Base-by-base conservation (phyloP, 1,284 basidiomycete species). In the Xerocomus nothofagi region DNA sequence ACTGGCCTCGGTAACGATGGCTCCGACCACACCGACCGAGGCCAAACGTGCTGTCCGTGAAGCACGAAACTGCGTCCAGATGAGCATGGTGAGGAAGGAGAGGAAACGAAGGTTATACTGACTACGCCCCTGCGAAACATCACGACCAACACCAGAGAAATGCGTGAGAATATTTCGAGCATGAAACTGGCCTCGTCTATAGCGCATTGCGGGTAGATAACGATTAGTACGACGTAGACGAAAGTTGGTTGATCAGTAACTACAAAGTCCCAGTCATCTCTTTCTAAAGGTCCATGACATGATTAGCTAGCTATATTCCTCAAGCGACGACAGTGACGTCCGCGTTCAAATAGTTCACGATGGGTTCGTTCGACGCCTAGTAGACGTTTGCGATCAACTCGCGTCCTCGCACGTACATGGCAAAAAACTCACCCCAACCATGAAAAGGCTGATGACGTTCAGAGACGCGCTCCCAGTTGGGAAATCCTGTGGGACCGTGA, bases 111-210 rank as follows among this genome's bases (percentile, higher is more conserved):
- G 3, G n/a, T 29, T 45, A 4, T n/a, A 54, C 63, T 60, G 38
- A 63, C 61, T 38, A 53, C 50, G n/a, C 62, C 53, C 39, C 54
- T 50, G 40, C 59, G 54, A 58, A 63, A 60, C 63, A 66, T 63
- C 2, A 15, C 26, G 6, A 14, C 30, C 26, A 10, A 24, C 30
- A 31, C 47, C 49, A 50, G 54, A 55, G 34, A 44, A 33, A 55
- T 14, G 20, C 57, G 60, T 59, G 60, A 23, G 57, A 58, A 48
- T 15, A 2, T 8, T 39, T 39, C 15, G 23, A 24, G 23, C 6
- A 3, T 24, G 23, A 4, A 24, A 6, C 6, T 24, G 6, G 6
- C 23, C 6, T 24, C 11, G 27, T 29, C 10, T 18, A 14, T 6
- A 33, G 14, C 6, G n/a, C 9, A 27, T 8, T n/a, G 9, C 14